These are phyloP conservation scores for Nadsonia starkeyi-henricii DNA, from an alignment of 1,139 yeast genomes.

Conservation along the genomic window DNA sequence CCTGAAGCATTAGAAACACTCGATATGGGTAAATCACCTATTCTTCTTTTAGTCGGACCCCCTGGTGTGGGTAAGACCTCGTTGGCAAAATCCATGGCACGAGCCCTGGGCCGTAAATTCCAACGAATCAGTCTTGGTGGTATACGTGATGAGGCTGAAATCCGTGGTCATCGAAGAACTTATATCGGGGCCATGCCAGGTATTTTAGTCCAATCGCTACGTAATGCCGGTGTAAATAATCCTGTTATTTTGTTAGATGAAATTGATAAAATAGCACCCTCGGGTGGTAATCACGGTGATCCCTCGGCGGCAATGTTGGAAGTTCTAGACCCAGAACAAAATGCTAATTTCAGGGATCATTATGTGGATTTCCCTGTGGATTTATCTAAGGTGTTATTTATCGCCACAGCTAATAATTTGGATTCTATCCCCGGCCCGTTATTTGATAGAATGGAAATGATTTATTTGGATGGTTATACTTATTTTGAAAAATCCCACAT, in stretches of 20 bases:
- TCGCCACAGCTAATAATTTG: slow-evolving; percentile 85
- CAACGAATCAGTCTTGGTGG: slow-evolving; percentile 85
- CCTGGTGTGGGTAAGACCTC: slow-evolving; percentile 96
- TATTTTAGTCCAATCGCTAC: slow-evolving; percentile 58
- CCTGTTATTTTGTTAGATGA: slow-evolving; percentile 86
- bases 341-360: slow-evolving; percentile 65
- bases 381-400: slow-evolving; percentile 66
- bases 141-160: slow-evolving; percentile 77
- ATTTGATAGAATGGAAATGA: slow-evolving; percentile 76
- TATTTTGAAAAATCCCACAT: slow-evolving; percentile 66
- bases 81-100: slow-evolving; percentile 73
- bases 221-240: slow-evolving; percentile 69
- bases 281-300: slow-evolving; percentile 53
- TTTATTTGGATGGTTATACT: slow-evolving; percentile 70
- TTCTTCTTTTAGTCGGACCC: slow-evolving; percentile 76
- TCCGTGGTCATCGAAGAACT: slow-evolving; percentile 84
- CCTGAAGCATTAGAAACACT: not conserved
- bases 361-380: slow-evolving; percentile 83
- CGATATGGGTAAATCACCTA: slow-evolving; percentile 43
- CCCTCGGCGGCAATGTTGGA: slow-evolving; percentile 86
- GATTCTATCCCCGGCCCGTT: slow-evolving; percentile 65
- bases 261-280: slow-evolving; percentile 66
- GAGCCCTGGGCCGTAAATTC: slow-evolving; percentile 63
- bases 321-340: slow-evolving; percentile 87
- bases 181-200: slow-evolving; percentile 96